Base-by-base conservation (phyloP, 345 rosid genomes). In the Boechera retrofracta region DNA sequence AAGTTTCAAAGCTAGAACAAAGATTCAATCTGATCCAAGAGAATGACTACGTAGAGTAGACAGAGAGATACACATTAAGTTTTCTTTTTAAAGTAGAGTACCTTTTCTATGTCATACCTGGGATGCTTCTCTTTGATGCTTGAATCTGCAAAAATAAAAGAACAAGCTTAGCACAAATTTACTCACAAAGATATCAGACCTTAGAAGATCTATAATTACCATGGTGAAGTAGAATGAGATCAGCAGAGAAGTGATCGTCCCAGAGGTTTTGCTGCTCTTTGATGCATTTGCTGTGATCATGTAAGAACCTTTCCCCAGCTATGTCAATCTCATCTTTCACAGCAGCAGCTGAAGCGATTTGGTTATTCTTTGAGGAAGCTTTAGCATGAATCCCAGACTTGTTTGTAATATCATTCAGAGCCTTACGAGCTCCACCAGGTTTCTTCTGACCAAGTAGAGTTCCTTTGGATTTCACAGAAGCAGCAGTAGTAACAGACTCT, bases 391-490 rank as follows among this genome's bases (percentile, higher is more conserved):
- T 10, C 47, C 77, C 67, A 0, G 87, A 78, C 78, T 84, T 87
- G 79, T 87, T 87, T 6, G 89, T 87, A 32, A 85, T 87, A 71
- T 85, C 88, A 69, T 82, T 80, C 41, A 87, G 85, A 57, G 91
- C 87, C 73, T 77, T 82, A 16, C 91, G 89, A 13, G 55, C 60
- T 33, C 82, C 85, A 53, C 69, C 80, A 24, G 78, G 73, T 74
- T 82, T 85, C 83, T 84, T 85, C 28, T 67, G 69, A 41, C 82
- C 79, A 70, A 81, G 72, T 48, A 61, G 77, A 71, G 87, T 15
- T 52, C 84, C 73, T 81, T 67, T 85, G 18, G 55, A 24, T 44
- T 74, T 83, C 57, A 77, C 84, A 28, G 71, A 79, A 53, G 67
- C 67, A 63, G 55, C 72, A 77, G 74, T 42, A 77, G 74, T 33